Conservation (phyloP, 441 rosid genomes). For the Croton laevigatus region DNA sequence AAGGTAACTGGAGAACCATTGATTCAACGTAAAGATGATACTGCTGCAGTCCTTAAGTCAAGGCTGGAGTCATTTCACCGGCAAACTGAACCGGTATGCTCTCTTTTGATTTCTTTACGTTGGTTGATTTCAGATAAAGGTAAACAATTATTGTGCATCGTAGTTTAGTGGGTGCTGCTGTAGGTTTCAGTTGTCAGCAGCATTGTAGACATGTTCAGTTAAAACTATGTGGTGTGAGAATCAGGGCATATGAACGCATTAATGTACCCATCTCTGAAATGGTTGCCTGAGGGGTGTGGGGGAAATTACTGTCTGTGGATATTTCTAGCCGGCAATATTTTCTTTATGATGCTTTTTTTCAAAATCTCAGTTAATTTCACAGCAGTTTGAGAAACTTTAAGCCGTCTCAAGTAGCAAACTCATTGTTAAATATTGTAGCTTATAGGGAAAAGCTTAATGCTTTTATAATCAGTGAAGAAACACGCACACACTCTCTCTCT, state of each 20-base stretch:
- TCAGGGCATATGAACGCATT: conserved; percentile 7
- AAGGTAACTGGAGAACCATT: conserved; percentile 79
- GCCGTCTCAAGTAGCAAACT: too few relatives aligned
- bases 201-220: background rate
- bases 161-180: background rate
- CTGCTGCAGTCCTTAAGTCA: conserved; percentile 78
- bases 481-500: too few relatives aligned
- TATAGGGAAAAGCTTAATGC: too few relatives aligned
- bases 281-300: background rate
- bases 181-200: background rate
- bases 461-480: too few relatives aligned
- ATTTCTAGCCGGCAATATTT: background rate
- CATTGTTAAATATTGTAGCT: too few relatives aligned
- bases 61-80: conserved; percentile 92
- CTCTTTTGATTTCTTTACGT: conserved; percentile 9
- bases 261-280: background rate
- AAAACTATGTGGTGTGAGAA: background rate
- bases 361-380: background rate
- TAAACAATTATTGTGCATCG: background rate
- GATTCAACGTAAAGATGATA: conserved; percentile 95
- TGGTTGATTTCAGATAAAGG: background rate
- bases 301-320: background rate
- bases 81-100: conserved; percentile 84
- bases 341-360: background rate
- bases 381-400: background rate